These are phyloP conservation scores for Bruguiera parviflora DNA, from an alignment of 345 rosid genomes.

Conservation along the genomic window DNA sequence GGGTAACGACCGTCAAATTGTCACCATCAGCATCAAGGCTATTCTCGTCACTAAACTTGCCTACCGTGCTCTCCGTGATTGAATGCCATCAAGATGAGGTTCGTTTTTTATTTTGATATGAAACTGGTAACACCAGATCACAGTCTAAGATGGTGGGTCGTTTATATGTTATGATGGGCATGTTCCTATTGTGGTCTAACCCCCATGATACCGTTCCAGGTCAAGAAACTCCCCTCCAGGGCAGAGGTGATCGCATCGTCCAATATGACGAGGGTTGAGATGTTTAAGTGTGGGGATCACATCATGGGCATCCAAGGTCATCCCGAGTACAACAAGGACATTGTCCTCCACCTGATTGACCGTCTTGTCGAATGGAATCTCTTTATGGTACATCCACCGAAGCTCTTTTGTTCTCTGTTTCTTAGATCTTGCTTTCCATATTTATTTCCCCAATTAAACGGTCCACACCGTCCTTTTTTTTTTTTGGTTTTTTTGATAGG, in stretches of 20 bases:
- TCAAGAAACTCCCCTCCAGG: conserved; percentile 43
- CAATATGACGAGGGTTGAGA: conserved; percentile 49
- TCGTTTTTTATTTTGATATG: neutral
- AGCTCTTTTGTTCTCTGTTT: neutral
- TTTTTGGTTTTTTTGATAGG: conserved; percentile 22
- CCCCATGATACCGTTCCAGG: conserved; percentile 24
- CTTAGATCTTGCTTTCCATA: neutral
- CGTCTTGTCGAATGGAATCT: conserved; percentile 35
- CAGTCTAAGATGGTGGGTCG: neutral
- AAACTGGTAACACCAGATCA: neutral
- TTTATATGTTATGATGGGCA: neutral
- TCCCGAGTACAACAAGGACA: conserved; percentile 64
- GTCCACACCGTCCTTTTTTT: neutral
- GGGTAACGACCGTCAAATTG: conserved; percentile 39
- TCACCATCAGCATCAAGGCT: conserved; percentile 35
- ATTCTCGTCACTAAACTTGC: conserved; percentile 39
- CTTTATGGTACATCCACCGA: conserved; percentile 26
- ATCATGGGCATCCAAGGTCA: conserved; percentile 83
- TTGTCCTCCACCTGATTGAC: conserved; percentile 47
- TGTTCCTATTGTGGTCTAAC: neutral
- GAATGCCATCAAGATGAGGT: conserved; percentile 75
- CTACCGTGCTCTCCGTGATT: conserved; percentile 38
- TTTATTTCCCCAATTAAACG: neutral
- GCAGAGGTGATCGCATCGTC: conserved; percentile 59
- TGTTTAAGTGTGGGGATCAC: conserved; percentile 56